Percentiles rank a stretch among this genome's conserved stretches.
phyloP scores from a whole-genome alignment of 2,329 filamentous ascomycete genomes.

The Aschersonia sp. region DNA sequence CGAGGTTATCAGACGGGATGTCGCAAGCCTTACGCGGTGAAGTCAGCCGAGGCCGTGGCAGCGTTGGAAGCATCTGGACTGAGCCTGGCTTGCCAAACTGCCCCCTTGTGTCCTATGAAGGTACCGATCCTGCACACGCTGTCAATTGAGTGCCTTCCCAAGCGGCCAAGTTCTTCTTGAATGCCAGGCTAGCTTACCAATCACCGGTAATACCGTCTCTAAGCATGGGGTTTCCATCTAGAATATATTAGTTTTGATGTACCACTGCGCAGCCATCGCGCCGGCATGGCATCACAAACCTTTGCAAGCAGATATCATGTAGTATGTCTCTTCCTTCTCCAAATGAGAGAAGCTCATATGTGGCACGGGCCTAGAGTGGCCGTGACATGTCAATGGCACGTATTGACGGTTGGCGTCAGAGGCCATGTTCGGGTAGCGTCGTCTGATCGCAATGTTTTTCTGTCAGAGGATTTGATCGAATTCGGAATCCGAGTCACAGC shows the following conservation, averaged over 20 bases:
- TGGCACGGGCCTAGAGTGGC: slow-evolving; percentile 82
- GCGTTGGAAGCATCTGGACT: slow-evolving; percentile 79
- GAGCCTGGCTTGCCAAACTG: slow-evolving; percentile 89
- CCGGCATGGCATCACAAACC: slow-evolving; percentile 28
- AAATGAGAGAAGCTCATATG: slow-evolving; percentile 82
- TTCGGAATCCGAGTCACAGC: background rate
- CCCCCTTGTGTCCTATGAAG: slow-evolving; percentile 95
- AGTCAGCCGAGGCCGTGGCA: slow-evolving; percentile 90
- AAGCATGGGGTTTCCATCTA: slow-evolving; percentile 97
- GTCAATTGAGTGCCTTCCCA: background rate
- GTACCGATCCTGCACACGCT: slow-evolving; percentile 70
- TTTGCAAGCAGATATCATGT: slow-evolving; percentile 88
- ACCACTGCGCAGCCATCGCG: no score
- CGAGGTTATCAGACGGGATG: background rate
- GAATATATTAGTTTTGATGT: no score
- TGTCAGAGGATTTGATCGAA: background rate
- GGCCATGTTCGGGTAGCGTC: slow-evolving; percentile 13
- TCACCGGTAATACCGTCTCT: slow-evolving; percentile 91
- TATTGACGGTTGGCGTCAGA: slow-evolving; percentile 37
- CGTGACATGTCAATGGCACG: slow-evolving; percentile 86
- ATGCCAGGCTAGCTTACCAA: slow-evolving; percentile 40
- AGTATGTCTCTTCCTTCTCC: slow-evolving; percentile 73
- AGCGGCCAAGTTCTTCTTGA: no score
- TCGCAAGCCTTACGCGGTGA: slow-evolving; percentile 57
- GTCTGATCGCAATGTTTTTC: no score